Evolutionary conservation across 345 rosid species (phyloP), one percentile per base, ranked within the genome.

Genomic region (Eutrema yunnanense): DNA sequence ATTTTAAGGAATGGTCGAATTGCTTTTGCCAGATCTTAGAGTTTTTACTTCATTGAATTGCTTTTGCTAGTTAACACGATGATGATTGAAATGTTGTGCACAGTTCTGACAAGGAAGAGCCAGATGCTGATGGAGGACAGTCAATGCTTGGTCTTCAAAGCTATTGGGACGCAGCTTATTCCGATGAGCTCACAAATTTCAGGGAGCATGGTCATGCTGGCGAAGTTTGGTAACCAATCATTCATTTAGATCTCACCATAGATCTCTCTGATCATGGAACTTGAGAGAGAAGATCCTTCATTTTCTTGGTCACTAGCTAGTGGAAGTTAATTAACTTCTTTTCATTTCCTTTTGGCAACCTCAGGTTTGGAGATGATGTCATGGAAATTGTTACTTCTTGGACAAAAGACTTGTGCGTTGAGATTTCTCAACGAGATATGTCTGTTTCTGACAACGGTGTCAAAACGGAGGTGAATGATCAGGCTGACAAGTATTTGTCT

Each of bases 61-160:
- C n/a, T n/a, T n/a, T n/a, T 2, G 4, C 34, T n/a, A 37, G 68
- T 8, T 46, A 14, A 36, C 4, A 0, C 34, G 68, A 34, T 67
- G 71, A 33, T 54, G 76, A 54, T 44, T 64, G 46, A 37, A 55
- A 19, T 58, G 77, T 9, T 70, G 75, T 46, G 13, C 9, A 30
- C 84, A 95, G 99, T 79, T 95, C 96, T 26, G 97, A 91, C 77
- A 95, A 95, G 78, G 99, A 92, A 55, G 99, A 92, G 69, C 78
- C 87, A 13, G 97, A 88, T 78, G 84, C 90, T 36, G 99, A 95
- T 60, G 97, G 84, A 27, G 83, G 84, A 64, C 71, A 82, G 46
- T 92, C 99, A 42, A 81, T 88, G 96, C 84, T 91, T 37, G 99
- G 99, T 69, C 90, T 83, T 43, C 99, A 88, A 75, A 92, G 93